Base-by-base conservation (phyloP, 129 eudicot species). In the Scalesia atractyloides region DNA sequence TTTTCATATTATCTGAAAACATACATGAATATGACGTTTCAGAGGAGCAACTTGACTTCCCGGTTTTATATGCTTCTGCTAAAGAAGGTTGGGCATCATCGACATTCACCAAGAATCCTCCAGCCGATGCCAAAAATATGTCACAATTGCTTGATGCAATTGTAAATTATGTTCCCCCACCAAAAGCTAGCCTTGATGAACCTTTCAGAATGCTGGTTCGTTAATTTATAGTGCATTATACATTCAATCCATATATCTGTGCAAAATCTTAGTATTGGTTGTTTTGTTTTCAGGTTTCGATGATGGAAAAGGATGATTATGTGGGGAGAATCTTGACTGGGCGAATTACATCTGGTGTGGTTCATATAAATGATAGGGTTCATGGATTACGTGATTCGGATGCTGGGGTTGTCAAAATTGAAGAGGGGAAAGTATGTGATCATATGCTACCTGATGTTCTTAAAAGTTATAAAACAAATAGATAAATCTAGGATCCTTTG, bases 31-130 rank as follows among this genome's bases (percentile, higher is more conserved):
- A 50, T 52, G 33, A 79, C 63, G 37, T 80, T 52, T 64, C 95
- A 88, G 99, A 94, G 86, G 99, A 87, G 74, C 99, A 94, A 76
- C 84, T 94, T 69, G 99, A 88, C 66, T 94, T 94, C 75, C 99
- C 99, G 9, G 99, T 94, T 69, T 85, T 94, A 13, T 94, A 94
- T 73, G 99, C 99, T 73, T 94, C 99, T 65, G 99, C 99, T 68
- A 94, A 94, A 81, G 96, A 94, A 81, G 99, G 99, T 22, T 94
- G 99, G 99, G 97, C 99, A 15, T 88, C 97, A 60, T 77, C 91
- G 22, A 86, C 84, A 30, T 94, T 68, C 74, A 94, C 98, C 65
- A 90, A 94, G 73, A 78, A 63, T 58, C 99, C 99, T 50, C 85
- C 89, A 2, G 89, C 83, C 56, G 92, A 84, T 76, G 80, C 77